Evolutionary conservation across 495 filamentous ascomycete species (phyloP).

Genomic region (Xylaria palmicola): DNA sequence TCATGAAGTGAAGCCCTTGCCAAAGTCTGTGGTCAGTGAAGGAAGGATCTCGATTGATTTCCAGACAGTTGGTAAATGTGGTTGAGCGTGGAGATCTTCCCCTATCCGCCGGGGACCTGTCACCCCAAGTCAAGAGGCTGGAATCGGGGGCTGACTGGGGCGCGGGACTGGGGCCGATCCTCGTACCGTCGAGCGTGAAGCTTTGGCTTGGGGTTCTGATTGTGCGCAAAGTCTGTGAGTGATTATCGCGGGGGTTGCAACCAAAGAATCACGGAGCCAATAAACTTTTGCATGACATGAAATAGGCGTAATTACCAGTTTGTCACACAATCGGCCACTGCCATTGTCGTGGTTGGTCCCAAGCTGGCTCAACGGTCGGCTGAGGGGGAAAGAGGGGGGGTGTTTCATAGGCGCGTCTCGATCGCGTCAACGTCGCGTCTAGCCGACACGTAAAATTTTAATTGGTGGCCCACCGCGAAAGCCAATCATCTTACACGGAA

Average conservation of each 20-base stretch:
- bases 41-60: too few relatives aligned
- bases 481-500: constrained; percentile 13
- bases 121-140: too few relatives aligned
- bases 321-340: background rate
- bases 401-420: constrained; percentile 1
- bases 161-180: too few relatives aligned
- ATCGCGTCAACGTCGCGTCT: constrained; percentile 13
- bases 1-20: background rate
- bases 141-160: too few relatives aligned
- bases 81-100: background rate
- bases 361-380: background rate
- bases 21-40: background rate
- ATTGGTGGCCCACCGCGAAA: background rate
- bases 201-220: background rate
- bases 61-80: background rate
- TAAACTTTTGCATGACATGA: background rate
- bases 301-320: background rate
- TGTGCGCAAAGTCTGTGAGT: background rate
- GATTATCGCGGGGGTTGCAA: background rate
- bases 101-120: too few relatives aligned
- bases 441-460: constrained; percentile 13
- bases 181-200: background rate
- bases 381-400: background rate
- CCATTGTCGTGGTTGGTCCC: background rate
- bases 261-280: background rate